Evolutionary conservation across 805 yeast species (phyloP).

Genomic region (Priceomyces fermenticarens): DNA sequence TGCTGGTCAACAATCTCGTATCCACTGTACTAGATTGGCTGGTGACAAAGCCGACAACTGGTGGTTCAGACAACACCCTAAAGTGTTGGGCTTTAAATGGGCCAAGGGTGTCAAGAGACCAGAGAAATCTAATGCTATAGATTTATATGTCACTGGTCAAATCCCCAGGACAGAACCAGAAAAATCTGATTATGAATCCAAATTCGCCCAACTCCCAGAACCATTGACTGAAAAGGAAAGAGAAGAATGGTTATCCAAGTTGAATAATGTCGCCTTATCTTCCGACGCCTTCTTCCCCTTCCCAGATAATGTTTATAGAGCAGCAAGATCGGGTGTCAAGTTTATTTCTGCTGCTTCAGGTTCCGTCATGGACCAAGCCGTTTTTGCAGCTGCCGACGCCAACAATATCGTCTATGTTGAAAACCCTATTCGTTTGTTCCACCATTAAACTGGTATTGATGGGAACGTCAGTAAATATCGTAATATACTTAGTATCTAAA

Average conservation of each 20-base stretch:
- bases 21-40: conserved; percentile 98
- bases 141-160: conserved; percentile 86
- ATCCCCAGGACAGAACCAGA: conserved; percentile 92
- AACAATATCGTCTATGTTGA: conserved; percentile 89
- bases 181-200: conserved; percentile 85
- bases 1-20: conserved; percentile 99
- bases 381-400: conserved; percentile 92
- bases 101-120: conserved; percentile 98
- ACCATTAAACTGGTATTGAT: conserved; percentile 56
- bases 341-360: conserved; percentile 97
- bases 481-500: background rate
- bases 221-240: conserved; percentile 84
- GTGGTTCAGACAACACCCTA: conserved; percentile 99
- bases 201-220: conserved; percentile 78
- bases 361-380: conserved; percentile 96
- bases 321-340: conserved; percentile 94
- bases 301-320: conserved; percentile 98
- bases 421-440: conserved; percentile 97
- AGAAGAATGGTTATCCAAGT: conserved; percentile 77
- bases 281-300: conserved; percentile 99
- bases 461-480: background rate
- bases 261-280: conserved; percentile 83
- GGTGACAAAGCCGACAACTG: conserved; percentile 99
- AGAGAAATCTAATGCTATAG: conserved; percentile 97
- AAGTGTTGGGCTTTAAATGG: conserved; percentile 91